phyloP scores from a whole-genome alignment of 2,329 filamentous ascomycete genomes.

The Westerdykella sp. region DNA sequence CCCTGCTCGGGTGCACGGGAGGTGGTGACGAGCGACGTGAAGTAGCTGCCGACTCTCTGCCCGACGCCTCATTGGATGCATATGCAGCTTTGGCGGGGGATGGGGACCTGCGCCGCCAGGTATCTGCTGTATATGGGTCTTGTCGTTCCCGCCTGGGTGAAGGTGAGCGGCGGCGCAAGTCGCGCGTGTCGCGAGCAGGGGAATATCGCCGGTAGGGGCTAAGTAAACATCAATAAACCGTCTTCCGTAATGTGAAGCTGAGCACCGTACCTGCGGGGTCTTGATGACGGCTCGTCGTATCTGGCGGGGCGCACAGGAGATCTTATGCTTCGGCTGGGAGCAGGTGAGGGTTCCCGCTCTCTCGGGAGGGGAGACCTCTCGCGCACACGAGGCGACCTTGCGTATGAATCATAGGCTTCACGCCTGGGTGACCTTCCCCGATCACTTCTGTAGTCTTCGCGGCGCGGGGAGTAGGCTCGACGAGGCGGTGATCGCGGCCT shows the following conservation, averaged over 20 bases:
- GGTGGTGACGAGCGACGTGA: conserved; percentile 58
- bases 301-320: conserved; percentile 38
- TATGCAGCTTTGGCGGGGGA: conserved; percentile 39
- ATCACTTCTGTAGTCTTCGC: conserved; percentile 35
- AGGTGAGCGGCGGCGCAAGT: conserved; percentile 50
- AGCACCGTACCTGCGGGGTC: conserved; percentile 28
- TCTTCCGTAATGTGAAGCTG: not conserved
- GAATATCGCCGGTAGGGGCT: conserved; percentile 39
- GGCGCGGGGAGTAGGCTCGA: conserved; percentile 35
- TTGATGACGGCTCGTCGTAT: conserved; percentile 43
- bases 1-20: conserved; percentile 49
- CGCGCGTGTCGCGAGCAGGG: conserved; percentile 40
- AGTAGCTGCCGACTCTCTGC: conserved; percentile 49
- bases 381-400: conserved; percentile 38
- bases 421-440: conserved; percentile 37
- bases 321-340: conserved; percentile 41
- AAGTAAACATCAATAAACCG: conserved; percentile 14
- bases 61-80: conserved; percentile 46
- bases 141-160: conserved; percentile 46
- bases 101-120: conserved; percentile 50
- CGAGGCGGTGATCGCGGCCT: conserved; percentile 46
- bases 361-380: conserved; percentile 42
- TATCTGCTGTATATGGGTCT: conserved; percentile 45
- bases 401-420: conserved; percentile 35
- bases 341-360: conserved; percentile 43